Evolutionary conservation across 371 early-diverging fungal genomes (phyloP).

Genomic region (Sporodiniella umbellata): DNA sequence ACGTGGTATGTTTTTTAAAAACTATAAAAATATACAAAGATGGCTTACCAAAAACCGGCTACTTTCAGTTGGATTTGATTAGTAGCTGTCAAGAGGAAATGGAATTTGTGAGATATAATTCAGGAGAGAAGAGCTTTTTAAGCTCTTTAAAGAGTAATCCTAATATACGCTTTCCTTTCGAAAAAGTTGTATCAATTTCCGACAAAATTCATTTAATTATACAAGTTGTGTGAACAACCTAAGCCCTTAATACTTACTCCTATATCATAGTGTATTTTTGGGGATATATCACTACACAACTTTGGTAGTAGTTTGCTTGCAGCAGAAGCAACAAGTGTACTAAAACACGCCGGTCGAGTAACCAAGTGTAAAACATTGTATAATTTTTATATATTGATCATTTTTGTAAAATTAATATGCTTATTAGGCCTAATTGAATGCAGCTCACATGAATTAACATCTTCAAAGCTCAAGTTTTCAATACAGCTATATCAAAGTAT

Average conservation of each 20-base stretch:
- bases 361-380: slow-evolving; percentile 42
- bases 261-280: slow-evolving; percentile 35
- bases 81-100: slow-evolving; percentile 45
- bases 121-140: slow-evolving; percentile 48
- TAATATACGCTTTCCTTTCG: slow-evolving; percentile 37
- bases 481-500: slow-evolving; percentile 37
- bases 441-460: slow-evolving; percentile 19
- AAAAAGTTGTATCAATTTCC: slow-evolving; percentile 19
- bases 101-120: slow-evolving; percentile 28
- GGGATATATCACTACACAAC: slow-evolving; percentile 32
- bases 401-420: background rate
- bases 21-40: too few relatives aligned
- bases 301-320: slow-evolving; percentile 18
- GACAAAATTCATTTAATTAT: slow-evolving; percentile 37
- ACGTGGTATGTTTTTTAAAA: slow-evolving; percentile 35
- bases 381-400: background rate
- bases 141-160: slow-evolving; percentile 33
- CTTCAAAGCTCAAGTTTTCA: slow-evolving; percentile 25
- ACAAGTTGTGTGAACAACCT: too few relatives aligned
- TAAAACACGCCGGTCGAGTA: slow-evolving; percentile 33
- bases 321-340: slow-evolving; percentile 21
- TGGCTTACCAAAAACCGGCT: too few relatives aligned
- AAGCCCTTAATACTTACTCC: too few relatives aligned
- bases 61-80: slow-evolving; percentile 36
- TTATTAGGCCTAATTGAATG: slow-evolving; percentile 42